Evolutionary conservation across 2,329 filamentous ascomycete species (phyloP), one percentile per base, ranked within the genome.

Genomic region (Penicillium sp.): DNA sequence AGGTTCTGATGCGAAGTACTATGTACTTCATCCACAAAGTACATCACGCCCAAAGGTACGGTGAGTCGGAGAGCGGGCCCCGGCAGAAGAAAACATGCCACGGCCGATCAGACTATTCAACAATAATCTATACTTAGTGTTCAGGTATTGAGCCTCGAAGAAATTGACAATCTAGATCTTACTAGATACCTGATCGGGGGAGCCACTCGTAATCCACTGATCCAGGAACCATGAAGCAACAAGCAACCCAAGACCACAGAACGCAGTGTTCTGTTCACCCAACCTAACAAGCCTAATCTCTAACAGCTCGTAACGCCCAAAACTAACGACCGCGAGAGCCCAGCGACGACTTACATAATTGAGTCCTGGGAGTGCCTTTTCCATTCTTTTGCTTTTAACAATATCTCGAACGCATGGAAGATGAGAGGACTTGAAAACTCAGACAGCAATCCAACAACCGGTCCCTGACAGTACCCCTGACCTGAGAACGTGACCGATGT

Each of bases 391-490:
- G 4, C 25, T 25, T 25, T 20, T 20, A 20, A 20, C 20, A 5
- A 25, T 25, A 5, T 5, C 28, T 31, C 5, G 28, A 8, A 31
- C 1, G 5, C 5, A 31, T 8, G 28, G 6, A 31, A 31, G 6
- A 31, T 6, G 7, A 31, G 1, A 5, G 28, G 1, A 31, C 28
- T 31, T 31, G 28, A 28, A 28, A 6, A 28, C 25, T 28, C 25
- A 28, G 25, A 28, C 14, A 3, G 11, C 6, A 31, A 31, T 47
- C 3, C 20, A 20, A 20, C 20, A 5, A 1, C 45, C 57, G 45
- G 63, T 65, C 60, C 60, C 62, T 66, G 58, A 45, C 57, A 31
- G 48, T 56, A 54, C 60, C 60, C 60, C 60, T 62, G 60, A 52
- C 59, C 28, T 28, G n/a, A 38, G 6, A 48, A 45, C 42, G 42